These are phyloP conservation scores for Steccherinum ochraceum DNA, from an alignment of 768 basidiomycete species.

Conservation along the genomic window DNA sequence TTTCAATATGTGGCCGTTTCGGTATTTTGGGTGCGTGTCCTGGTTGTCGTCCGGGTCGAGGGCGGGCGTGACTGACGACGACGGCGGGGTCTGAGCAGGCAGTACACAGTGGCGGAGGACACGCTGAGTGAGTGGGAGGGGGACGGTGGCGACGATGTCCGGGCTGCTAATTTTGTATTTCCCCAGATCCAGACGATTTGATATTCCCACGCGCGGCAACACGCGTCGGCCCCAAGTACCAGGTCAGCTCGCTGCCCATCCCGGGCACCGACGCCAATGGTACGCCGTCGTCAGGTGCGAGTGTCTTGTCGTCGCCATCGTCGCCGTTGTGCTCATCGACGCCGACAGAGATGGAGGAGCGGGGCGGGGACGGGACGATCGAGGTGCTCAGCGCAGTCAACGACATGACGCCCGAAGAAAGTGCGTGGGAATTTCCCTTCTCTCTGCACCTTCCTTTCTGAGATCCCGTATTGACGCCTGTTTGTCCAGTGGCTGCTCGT, in stretches of 20 bases:
- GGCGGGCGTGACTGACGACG: too few relatives aligned
- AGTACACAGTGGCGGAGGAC: constrained; percentile 89
- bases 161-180: constrained; percentile 15
- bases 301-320: too few relatives aligned
- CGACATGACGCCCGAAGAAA: constrained; percentile 58
- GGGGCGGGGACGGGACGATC: constrained; percentile 68
- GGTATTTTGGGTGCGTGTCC: constrained; percentile 88
- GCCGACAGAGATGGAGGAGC: constrained; percentile 36
- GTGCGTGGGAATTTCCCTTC: constrained; percentile 34
- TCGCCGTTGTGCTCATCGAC: too few relatives aligned
- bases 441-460: constrained; percentile 9
- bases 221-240: constrained; percentile 84
- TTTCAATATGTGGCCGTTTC: constrained; percentile 89
- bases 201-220: constrained; percentile 94
- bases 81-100: constrained; percentile 35
- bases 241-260: constrained; percentile 48
- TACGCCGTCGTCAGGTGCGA: neutral
- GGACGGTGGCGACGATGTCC: constrained; percentile 9
- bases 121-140: constrained; percentile 60
- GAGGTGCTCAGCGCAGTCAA: constrained; percentile 65
- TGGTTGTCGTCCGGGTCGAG: neutral
- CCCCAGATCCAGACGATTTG: constrained; percentile 87
- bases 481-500: constrained; percentile 9
- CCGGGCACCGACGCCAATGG: constrained; percentile 19
- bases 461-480: constrained; percentile 11